Evolutionary conservation across 371 early-diverging fungal genomes (phyloP).

Genomic region (Synchytrium microbalum): DNA sequence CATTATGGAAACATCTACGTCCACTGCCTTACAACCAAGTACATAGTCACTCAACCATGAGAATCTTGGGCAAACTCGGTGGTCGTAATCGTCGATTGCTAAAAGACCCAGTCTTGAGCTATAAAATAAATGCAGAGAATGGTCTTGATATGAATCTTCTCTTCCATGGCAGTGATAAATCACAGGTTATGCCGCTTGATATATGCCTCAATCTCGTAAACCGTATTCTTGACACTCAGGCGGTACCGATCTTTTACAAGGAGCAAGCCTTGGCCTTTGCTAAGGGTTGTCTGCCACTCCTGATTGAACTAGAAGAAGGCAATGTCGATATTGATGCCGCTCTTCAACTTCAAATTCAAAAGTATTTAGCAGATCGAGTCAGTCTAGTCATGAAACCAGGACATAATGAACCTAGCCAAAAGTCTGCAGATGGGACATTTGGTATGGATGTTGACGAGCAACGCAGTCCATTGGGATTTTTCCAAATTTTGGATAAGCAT

Average conservation of each 20-base stretch:
- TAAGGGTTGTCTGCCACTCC: slow-evolving; percentile 57
- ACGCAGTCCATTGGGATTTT: not conserved
- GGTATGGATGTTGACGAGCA: slow-evolving; percentile 12
- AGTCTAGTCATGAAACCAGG: slow-evolving; percentile 9
- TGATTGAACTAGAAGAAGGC: slow-evolving; percentile 47
- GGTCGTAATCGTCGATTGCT: slow-evolving; percentile 79
- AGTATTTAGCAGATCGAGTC: slow-evolving; percentile 8
- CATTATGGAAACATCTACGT: slow-evolving; percentile 83
- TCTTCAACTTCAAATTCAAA: slow-evolving; percentile 30
- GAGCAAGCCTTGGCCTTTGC: slow-evolving; percentile 66
- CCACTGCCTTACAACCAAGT: slow-evolving; percentile 63
- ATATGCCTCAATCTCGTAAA: slow-evolving; percentile 47
- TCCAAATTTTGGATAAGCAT: not conserved
- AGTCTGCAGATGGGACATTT: not conserved
- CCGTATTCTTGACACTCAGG: slow-evolving; percentile 12
- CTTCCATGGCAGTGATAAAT: slow-evolving; percentile 18
- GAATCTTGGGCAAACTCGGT: slow-evolving; percentile 95
- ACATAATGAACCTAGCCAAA: slow-evolving; percentile 30
- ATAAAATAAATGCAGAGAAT: slow-evolving; percentile 42
- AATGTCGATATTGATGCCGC: slow-evolving; percentile 37
- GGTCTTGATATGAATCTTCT: slow-evolving; percentile 51
- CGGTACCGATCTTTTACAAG: slow-evolving; percentile 28
- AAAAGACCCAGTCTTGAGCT: slow-evolving; percentile 55
- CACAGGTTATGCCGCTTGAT: slow-evolving; percentile 28
- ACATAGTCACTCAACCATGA: slow-evolving; percentile 79